Evolutionary conservation across 2,329 filamentous ascomycete genomes (phyloP), one percentile per base, ranked within the genome.

Genomic region (Epichloe sibirici): DNA sequence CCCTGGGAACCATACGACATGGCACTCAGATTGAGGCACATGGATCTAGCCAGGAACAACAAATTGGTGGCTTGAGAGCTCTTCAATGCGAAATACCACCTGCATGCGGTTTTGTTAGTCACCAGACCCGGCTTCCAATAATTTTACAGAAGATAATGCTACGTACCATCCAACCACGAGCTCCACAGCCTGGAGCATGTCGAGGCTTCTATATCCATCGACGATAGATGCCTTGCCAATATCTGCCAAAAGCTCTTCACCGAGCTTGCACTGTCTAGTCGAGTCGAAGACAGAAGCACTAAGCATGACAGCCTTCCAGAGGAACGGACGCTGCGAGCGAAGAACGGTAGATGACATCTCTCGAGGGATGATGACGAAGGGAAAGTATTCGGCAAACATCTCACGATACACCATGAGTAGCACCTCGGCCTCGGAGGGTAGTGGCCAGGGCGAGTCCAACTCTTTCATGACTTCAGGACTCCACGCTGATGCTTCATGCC

Each of bases 251-350:
- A 78, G 55, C 58, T 71, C 69, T 49, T 69, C 64, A 1, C 74
- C 75, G 49, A 76, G 60, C 45, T 60, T 62, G 12, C 69, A 60
- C 60, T 78, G 75, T 40, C 73, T 66, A 28, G 61, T 52, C 0
- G 73, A 73, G 45, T 78, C 70, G 2, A 69, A 64, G 48, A 73
- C 67, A 52, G 63, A 66, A 17, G 67, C 63, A 48, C 66, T 66
- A 62, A 77, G 68, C 70, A 78, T 75, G 55, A 73, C 60, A 4
- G 68, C 71, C 58, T 75, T 76, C 73, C 74, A 78, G 42, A 77
- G 56, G 42, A 73, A 72, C 23, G 74, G 74, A 5, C 68, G 62
- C 54, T 66, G 55, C 28, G 60, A 58, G 28, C 65, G 65, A 45
- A 77, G 61, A 55, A 70, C 61, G 2, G 60, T 58, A 1, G 72